A percentile compares a stretch with the other conserved stretches of the same genome.
These are phyloP conservation scores for Fusarium denticulatum DNA, from an alignment of 2,329 filamentous ascomycete genomes.

Conservation along the genomic window DNA sequence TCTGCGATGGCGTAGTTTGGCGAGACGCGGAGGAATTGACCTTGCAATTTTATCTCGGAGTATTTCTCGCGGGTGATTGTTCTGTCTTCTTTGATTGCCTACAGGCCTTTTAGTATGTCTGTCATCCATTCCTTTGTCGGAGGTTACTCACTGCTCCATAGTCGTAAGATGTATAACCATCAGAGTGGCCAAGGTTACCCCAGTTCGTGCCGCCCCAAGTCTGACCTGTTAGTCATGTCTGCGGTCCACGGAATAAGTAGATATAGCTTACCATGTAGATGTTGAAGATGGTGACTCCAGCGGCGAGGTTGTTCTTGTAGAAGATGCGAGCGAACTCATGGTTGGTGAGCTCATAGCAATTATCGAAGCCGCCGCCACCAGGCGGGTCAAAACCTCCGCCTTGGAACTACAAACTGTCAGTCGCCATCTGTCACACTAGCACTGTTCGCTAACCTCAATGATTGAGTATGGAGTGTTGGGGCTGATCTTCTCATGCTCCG, in stretches of 20 bases:
- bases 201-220: slow-evolving; percentile 84
- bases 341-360: slow-evolving; percentile 73
- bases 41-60: slow-evolving; percentile 79
- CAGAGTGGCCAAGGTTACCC: slow-evolving; percentile 79
- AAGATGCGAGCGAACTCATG: slow-evolving; percentile 82
- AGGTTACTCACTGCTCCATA: slow-evolving; percentile 52
- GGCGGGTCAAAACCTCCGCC: slow-evolving; percentile 78
- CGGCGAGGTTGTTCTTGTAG: slow-evolving; percentile 78
- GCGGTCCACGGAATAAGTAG: accelerated
- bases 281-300: slow-evolving; percentile 74
- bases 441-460: slow-evolving; percentile 42
- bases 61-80: slow-evolving; percentile 78
- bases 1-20: slow-evolving; percentile 73
- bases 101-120: no score
- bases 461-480: slow-evolving; percentile 73
- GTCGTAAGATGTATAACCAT: slow-evolving; percentile 69
- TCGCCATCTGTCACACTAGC: accelerated
- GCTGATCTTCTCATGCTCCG: slow-evolving; percentile 67
- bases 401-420: slow-evolving; percentile 63
- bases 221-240: slow-evolving; percentile 44
- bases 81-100: slow-evolving; percentile 73
- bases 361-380: slow-evolving; percentile 75
- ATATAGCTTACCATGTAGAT: slow-evolving; percentile 70
- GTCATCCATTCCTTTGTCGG: accelerated
- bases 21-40: slow-evolving; percentile 78